Base-by-base conservation (phyloP, 176 grass and related monocot species). In the Ananas comosus region DNA sequence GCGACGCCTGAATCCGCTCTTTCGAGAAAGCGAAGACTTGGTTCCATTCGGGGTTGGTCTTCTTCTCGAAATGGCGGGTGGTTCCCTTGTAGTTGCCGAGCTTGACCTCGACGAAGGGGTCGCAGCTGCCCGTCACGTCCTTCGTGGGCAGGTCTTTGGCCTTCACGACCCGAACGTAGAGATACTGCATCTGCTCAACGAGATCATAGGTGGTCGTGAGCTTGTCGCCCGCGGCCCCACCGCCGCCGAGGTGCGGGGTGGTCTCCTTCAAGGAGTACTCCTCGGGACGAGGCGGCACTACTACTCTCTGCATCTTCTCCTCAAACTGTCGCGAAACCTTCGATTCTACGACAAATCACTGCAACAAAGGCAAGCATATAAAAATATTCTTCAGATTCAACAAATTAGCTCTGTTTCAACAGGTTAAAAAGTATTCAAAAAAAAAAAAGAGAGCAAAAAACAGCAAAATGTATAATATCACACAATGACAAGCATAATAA, bases 1-100 rank as follows among this genome's bases (percentile, higher is more conserved):
- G 54, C 10, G 74, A 73, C 12, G 80, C 63, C 19, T 87, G 81
- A 9, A 87, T 84, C n/a, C 74, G 78, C 11, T 84, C 81, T 71
- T 76, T 91, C 13, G 81, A 86, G 56, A 87, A 91, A 50, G 88
- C 78, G 83, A 87, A 91, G 1, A 87, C 81, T 28, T 87, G 67
- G 68, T 79, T 84, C 88, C 88, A 87, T 59, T 81, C 75, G 25
- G 81, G 84, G 22, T 82, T 84, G 11, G 73, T 63, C 49, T 61
- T 87, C 54, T 91, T 87, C 70, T 91, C 81, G 5, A 82, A 84
- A 74, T 82, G 17, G 1, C 63, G 75, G 52, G 84, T 82, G 1
- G 74, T 76, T 18, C 84, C 78, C 84, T 83, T 91, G 80, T 84
- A 84, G 64, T 87, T 91, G 12, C 80, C 88, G 33, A 91, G 65